Base-by-base conservation (phyloP, 352 stramenopile species). In the Pythium dissimile region DNA sequence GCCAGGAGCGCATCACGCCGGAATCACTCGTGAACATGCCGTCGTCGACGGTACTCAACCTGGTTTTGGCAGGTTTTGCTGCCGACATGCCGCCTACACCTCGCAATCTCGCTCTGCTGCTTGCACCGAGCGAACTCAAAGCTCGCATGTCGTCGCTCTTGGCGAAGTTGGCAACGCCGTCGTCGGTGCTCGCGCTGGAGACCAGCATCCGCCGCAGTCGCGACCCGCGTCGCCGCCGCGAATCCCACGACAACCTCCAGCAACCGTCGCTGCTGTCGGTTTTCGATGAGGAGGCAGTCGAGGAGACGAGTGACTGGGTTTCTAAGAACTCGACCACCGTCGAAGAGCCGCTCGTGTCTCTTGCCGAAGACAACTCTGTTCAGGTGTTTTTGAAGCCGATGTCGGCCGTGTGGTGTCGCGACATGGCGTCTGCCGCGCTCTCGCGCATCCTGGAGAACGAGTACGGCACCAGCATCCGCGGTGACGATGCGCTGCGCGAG, bases 1-100 rank as follows among this genome's bases (percentile, higher is more conserved):
- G 7, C 18, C 37, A 45, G 26, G 51, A 66, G 16, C 56, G 56
- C 20, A 51, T 89, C 42, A 91, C 83, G 2, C 69, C 80, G 44
- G 80, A 93, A 12, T 65, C 63, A 24, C 81, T 93, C 39, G 84
- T 91, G 23, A 89, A 93, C 46, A 84, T 93, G 66, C 75, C 81
- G 38, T 77, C 77, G 15, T 71, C 80, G 8, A 68, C 80, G 27
- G 79, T 93, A 15, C 79, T 88, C 11, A 80, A 89, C 32, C 63
- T 93, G 27, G 84, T 93, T 15, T 71, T 93, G 31, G 69, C 78
- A 42, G 84, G 71, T 45, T 89, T 91, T 60, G 59, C 71, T 28
- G 73, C 69, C 1, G 75, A 86, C n/a, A 58, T 93, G 49, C 77
- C 79, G 11, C 47, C 62, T 16, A 64, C 82, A 16, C 75, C 80